Percentiles rank a stretch among this genome's conserved stretches.
phyloP scores from a whole-genome alignment of 345 rosid genomes.

The Cardamine chenopodiifolia region DNA sequence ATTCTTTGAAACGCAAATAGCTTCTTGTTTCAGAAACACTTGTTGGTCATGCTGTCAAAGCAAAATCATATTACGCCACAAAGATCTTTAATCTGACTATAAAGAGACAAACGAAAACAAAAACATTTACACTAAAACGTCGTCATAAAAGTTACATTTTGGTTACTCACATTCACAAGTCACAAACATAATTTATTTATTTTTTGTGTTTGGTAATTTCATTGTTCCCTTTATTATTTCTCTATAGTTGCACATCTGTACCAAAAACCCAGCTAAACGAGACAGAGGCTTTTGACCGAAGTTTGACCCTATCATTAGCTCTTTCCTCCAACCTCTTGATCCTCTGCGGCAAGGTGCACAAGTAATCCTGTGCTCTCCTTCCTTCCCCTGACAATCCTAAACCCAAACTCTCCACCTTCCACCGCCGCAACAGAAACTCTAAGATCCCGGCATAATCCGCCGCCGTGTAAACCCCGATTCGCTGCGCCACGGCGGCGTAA shows the following conservation, averaged over 20 bases:
- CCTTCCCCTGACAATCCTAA: conserved; percentile 53
- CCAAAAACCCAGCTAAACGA: conserved; percentile 62
- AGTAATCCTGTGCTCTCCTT: conserved; percentile 49
- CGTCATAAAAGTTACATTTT: not conserved
- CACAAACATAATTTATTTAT: conserved; percentile 25
- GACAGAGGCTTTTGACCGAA: conserved; percentile 29
- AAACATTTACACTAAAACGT: not conserved
- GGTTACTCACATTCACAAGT: not conserved
- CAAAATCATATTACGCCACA: conserved; percentile 13
- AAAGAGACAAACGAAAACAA: not conserved
- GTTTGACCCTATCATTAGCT: conserved; percentile 45
- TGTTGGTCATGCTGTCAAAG: conserved; percentile 5
- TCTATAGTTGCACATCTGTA: conserved; percentile 40
- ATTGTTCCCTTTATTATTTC: not conserved
- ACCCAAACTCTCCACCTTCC: conserved; percentile 53
- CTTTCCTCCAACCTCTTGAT: conserved; percentile 58
- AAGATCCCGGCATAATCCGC: conserved; percentile 56
- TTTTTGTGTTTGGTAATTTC: not conserved
- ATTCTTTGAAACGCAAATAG: not conserved
- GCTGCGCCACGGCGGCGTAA: conserved; percentile 55
- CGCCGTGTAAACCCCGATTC: conserved; percentile 58
- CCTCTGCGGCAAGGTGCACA: conserved; percentile 52
- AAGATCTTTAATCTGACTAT: not conserved
- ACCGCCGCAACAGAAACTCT: conserved; percentile 52
- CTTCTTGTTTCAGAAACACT: not conserved